Evolutionary conservation across 192 early-diverging fungal species (phyloP).

Genomic region (Rhizoclosmatium sp.): DNA sequence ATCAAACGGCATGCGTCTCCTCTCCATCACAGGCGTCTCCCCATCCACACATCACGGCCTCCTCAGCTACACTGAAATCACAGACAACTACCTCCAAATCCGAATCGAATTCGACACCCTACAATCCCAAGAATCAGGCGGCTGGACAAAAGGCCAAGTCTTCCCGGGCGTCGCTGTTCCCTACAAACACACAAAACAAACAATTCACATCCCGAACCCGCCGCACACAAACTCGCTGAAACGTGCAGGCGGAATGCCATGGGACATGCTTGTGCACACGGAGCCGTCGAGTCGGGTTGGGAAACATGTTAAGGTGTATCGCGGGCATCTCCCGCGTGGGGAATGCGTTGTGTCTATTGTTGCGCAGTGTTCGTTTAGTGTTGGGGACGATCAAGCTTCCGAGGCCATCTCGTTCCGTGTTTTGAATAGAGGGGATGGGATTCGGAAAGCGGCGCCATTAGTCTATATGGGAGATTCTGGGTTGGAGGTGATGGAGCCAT

Average conservation of each 20-base stretch:
- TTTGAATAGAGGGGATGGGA: background rate
- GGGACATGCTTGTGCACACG: background rate
- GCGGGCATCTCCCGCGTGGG: background rate
- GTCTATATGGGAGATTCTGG: background rate
- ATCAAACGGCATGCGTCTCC: slow-evolving; percentile 22
- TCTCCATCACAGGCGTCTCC: background rate
- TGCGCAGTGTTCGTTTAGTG: background rate
- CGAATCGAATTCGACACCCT: background rate
- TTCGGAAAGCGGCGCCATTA: background rate
- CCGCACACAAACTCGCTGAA: background rate
- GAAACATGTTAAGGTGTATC: background rate
- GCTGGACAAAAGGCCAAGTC: background rate
- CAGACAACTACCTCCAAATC: slow-evolving; percentile 9
- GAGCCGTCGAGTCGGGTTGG: too few species aligned
- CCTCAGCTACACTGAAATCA: slow-evolving; percentile 4
- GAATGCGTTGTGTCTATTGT: background rate
- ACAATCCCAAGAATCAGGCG: background rate
- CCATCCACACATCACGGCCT: background rate
- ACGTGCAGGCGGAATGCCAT: background rate
- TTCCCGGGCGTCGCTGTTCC: background rate
- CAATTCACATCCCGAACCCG: background rate
- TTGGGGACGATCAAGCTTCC: background rate
- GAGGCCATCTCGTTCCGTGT: background rate
- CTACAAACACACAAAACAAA: background rate
- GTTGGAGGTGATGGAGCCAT: background rate